These are phyloP conservation scores for Tilletia horrida DNA, from an alignment of 1,284 basidiomycete genomes.

Conservation along the genomic window DNA sequence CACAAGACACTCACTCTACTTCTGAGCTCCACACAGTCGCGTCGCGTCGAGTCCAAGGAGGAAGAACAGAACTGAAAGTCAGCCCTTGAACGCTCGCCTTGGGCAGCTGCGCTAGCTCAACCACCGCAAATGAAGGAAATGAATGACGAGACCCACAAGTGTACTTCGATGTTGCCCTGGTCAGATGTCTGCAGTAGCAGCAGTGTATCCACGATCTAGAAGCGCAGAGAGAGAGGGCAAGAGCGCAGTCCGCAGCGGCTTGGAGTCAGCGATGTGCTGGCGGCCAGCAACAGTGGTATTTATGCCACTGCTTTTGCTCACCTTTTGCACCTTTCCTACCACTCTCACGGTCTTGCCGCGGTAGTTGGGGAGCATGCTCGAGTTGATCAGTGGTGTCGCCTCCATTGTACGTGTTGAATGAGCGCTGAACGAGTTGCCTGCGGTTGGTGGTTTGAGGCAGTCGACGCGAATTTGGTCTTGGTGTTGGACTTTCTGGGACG, in stretches of 20 bases:
- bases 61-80: too few species aligned
- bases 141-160: conserved; percentile 19
- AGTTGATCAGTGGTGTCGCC: conserved; percentile 49
- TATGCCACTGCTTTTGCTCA: conserved; percentile 16
- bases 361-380: conserved; percentile 35
- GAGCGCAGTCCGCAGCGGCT: too few species aligned
- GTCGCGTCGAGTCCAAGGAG: too few species aligned
- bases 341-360: conserved; percentile 41
- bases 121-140: background rate
- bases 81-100: too few species aligned
- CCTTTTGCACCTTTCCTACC: conserved; percentile 45
- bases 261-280: background rate
- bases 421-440: too few species aligned
- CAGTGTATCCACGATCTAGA: conserved; percentile 35
- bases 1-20: conserved; percentile 6
- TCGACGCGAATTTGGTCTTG: too few species aligned
- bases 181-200: conserved; percentile 47
- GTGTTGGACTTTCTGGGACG: background rate
- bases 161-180: conserved; percentile 44
- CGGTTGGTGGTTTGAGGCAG: too few species aligned
- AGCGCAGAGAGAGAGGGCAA: too few species aligned
- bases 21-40: background rate
- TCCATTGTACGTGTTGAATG: conserved; percentile 18
- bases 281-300: background rate
- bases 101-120: too few species aligned